Evolutionary conservation across 1,284 basidiomycete species (phyloP), one percentile per base, ranked within the genome.

Genomic region (Rhodotorula sp.): DNA sequence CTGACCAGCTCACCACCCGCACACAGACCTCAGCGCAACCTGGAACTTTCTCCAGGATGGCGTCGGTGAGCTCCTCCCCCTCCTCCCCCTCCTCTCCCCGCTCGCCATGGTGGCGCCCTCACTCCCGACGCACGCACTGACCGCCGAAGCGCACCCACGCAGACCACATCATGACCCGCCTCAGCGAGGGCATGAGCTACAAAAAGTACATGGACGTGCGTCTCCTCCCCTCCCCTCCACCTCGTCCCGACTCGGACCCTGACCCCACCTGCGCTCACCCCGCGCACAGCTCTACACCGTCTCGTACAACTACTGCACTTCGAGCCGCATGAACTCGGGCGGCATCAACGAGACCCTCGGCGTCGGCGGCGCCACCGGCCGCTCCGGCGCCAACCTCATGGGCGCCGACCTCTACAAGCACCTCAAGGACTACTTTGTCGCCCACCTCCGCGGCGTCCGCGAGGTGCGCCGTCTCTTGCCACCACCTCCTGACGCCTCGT

Each of bases 281-380:
- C 7, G n/a, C n/a, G n/a, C 7, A 13, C 53, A 73, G 70, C 74
- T 77, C 41, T 72, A 75, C 73, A 83, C 81, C 56, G 90, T 93
- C 55, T 91, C 92, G 14, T 97, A 98, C 86, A 96, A 98, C 84
- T 97, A 95, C 81, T 97, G 95, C 81, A 97, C 93, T 34, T 91
- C 89, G 41, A 91, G 89, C n/a, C 89, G 90, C 80, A 90, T 93
- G 88, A 88, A 78, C 67, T 66, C 89, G 76, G 84, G 85, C 56
- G 70, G 70, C 17, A 80, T 85, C 54, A 88, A 89, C 46, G 66
- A 79, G 16, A 83, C 84, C n/a, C 57, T 76, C 21, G 76, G 85
- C 70, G 68, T 71, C 21, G 17, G 63, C 34, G 10, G 53, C 57
- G 48, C 13, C 48, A 49, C 17, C 48, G 53, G 53, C 53, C 16